Evolutionary conservation across 805 yeast species (phyloP), one percentile per base, ranked within the genome.

Genomic region (Hanseniaspora vineae): DNA sequence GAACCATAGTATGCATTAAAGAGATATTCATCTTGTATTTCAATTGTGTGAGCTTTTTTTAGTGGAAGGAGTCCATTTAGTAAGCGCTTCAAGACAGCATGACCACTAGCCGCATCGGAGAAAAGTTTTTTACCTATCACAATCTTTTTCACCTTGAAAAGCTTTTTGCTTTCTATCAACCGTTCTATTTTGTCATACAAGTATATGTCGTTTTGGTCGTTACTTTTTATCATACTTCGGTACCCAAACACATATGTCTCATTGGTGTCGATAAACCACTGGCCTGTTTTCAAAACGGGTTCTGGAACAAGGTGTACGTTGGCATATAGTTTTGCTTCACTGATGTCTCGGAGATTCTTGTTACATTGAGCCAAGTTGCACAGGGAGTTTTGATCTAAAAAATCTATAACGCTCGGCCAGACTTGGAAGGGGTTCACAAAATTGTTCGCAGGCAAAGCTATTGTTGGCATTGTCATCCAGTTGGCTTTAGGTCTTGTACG

Each of bases 311-410:
- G 60, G 19, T 65, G 54, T 11, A 76, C 52, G 6, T 52, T 65
- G 23, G 50, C 53, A 55, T 74, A 73, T 10, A 76, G 55, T n/a
- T 54, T 50, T 3, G 63, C 59, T 12, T 58, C 47, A 1, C 66
- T 66, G 12, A 64, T 31, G 1, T 51, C 32, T 31, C 69, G 63
- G n/a, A 66, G 52, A 9, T 51, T 51, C 49, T 60, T 65, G 49
- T 56, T 64, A 2, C 67, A 57, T 37, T 52, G 55, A 2, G 67
- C 54, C n/a, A 73, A 50, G 23, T 56, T 56, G 4, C 65, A 32
- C 44, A 68, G 60, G 18, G 62, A 66, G 48, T 68, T 65, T 50
- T 73, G 78, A 6, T 72, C 69, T 14, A 73, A 53, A 46, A 50
- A 66, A 9, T 44, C 33, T 10, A 55, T 48, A 11, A 60, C 51